phyloP scores from a whole-genome alignment of 257 asterid species.

The Cordia subcordata region DNA sequence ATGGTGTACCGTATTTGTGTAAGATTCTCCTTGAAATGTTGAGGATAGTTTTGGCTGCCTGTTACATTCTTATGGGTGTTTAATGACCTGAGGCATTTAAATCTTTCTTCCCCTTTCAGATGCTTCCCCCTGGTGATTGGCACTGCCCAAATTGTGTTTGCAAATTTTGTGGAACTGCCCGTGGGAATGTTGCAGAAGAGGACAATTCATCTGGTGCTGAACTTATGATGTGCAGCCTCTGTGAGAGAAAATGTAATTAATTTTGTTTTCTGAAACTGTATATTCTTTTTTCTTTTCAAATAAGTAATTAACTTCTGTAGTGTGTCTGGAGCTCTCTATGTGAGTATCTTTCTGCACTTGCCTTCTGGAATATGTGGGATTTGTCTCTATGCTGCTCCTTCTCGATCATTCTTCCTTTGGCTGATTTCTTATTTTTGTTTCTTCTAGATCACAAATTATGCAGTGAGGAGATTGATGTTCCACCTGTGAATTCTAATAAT shows the following conservation, averaged over 20 bases:
- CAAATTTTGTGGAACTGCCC: constrained; percentile 64
- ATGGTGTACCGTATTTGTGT: no score
- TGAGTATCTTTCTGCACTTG: not conserved
- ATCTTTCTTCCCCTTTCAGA: constrained; percentile 39
- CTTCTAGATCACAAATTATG: constrained; percentile 75
- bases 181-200: constrained; percentile 30
- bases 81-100: not conserved
- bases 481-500: constrained; percentile 38
- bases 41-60: no score
- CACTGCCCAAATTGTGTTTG: constrained; percentile 86
- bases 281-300: not conserved
- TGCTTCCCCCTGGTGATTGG: constrained; percentile 90
- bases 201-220: constrained; percentile 30
- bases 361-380: not conserved
- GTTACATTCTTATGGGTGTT: no score
- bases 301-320: not conserved
- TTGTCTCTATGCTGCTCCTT: constrained; percentile 7
- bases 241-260: constrained; percentile 74
- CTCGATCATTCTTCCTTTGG: not conserved
- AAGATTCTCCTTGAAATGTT: no score
- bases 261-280: not conserved
- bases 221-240: constrained; percentile 55
- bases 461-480: constrained; percentile 33
- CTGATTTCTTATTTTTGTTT: constrained; percentile 16
- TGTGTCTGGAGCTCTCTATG: constrained; percentile 12